Base-by-base conservation (phyloP, 2,329 filamentous ascomycete genomes). In the Aureobasidium lini region DNA sequence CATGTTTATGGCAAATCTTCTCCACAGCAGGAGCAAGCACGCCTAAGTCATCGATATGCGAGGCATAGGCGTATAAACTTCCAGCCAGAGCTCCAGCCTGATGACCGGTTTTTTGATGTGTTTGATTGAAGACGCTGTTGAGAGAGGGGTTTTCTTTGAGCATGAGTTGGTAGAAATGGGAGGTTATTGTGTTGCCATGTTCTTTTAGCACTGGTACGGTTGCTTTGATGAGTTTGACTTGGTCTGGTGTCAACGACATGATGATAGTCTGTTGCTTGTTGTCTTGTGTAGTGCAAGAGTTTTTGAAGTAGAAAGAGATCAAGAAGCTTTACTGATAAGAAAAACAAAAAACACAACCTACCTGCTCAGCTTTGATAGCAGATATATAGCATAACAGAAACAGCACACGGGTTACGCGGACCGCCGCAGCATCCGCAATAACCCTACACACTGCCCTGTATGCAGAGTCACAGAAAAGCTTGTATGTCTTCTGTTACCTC, bases 1-100 rank as follows among this genome's bases (percentile, higher is more conserved):
- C 87, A 70, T 91, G 88, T 72, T 90, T 90, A 70, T 90, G 83
- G 70, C 85, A 87, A 64, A 93, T 90, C 66, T 85, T 81, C 71
- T 89, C 85, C 13, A 84, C 71, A 0, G 79, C 76, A 0, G 81
- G 77, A 11, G 70, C 70, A 4, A 91, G 77, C 18, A 76, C 81
- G 48, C 78, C 80, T 0, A 89, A 79, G 68, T 90, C 80, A 70
- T 86, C 83, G 70, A 90, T 88, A 73, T 90, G 84, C 61, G 81
- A 76, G 57, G 88, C 88, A 67, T 89, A 91, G 64, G 83, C 84
- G 64, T 87, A 83, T 48, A 91, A 83, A 1, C 88, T 79, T 42
- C 76, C 78, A 10, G 88, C 87, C 6, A 92, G 81, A 2, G 88
- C 87, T n/a, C 78, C 76, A 4, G 86, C 80, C 70, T 92, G 88